Conservation (phyloP, 2,329 filamentous ascomycete genomes). For the Diplocarpon rosae region DNA sequence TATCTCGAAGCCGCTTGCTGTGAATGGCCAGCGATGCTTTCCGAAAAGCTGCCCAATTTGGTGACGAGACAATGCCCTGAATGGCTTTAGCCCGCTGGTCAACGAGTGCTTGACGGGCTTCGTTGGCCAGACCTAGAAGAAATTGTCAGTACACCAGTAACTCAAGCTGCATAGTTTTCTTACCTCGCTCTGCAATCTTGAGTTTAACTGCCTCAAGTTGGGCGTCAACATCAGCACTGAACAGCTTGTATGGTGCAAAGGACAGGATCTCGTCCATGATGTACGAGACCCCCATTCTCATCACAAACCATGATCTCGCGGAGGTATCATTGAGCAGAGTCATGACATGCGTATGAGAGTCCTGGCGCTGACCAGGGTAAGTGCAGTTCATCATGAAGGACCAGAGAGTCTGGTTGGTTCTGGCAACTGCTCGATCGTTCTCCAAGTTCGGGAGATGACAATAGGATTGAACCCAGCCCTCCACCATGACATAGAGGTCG, state of each 20-base stretch:
- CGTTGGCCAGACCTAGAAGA: constrained; percentile 13
- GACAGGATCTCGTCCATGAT: constrained; percentile 28
- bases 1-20: constrained; percentile 29
- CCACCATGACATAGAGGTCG: constrained; percentile 15
- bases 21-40: constrained; percentile 13
- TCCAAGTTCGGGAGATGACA: constrained; percentile 13
- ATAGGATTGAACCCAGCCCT: constrained; percentile 25
- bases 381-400: constrained; percentile 29
- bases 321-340: constrained; percentile 27
- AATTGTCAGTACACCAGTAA: constrained; percentile 5
- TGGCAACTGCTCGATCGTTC: constrained; percentile 16
- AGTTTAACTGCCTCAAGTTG: constrained; percentile 17
- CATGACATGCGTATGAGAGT: constrained; percentile 26
- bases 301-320: constrained; percentile 29
- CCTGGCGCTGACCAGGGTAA: constrained; percentile 21
- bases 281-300: constrained; percentile 30
- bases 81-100: constrained; percentile 30
- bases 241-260: constrained; percentile 28
- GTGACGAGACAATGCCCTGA: constrained; percentile 29
- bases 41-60: constrained; percentile 25
- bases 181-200: constrained; percentile 22
- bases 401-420: constrained; percentile 27
- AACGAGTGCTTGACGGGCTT: constrained; percentile 27
- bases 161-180: constrained; percentile 3
- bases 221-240: constrained; percentile 20